phyloP scores from a whole-genome alignment of 2,329 filamentous ascomycete species.

The Aplosporella prunicola region DNA sequence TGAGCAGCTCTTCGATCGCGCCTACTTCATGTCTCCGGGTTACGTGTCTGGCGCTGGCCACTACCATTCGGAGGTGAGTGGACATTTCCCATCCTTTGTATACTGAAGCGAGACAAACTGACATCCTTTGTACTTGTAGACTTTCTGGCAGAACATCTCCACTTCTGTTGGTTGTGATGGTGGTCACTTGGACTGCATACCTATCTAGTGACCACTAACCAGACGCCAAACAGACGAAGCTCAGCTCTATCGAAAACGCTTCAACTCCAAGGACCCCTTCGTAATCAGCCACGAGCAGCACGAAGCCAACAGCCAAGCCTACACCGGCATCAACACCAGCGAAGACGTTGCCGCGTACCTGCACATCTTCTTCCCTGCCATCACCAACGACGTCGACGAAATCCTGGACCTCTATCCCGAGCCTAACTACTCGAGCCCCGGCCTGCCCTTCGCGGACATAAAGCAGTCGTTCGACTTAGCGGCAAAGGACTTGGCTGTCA shows the following conservation, averaged over 20 bases:
- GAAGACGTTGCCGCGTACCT: slow-evolving; percentile 25
- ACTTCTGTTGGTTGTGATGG: slow-evolving; percentile 22
- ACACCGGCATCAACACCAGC: slow-evolving; percentile 23
- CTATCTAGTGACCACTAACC: background rate
- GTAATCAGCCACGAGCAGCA: slow-evolving; percentile 30
- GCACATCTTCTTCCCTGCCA: slow-evolving; percentile 25
- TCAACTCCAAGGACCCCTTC: slow-evolving; percentile 28
- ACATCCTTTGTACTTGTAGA: too few relatives aligned
- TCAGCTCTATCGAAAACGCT: slow-evolving; percentile 27
- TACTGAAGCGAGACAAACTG: too few relatives aligned
- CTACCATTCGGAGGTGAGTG: slow-evolving; percentile 22
- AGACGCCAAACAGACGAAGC: slow-evolving; percentile 20
- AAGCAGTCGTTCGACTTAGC: slow-evolving; percentile 28
- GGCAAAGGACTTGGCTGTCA: slow-evolving; percentile 26
- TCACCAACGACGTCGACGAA: slow-evolving; percentile 25
- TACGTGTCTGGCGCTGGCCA: slow-evolving; percentile 30
- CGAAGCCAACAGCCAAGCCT: slow-evolving; percentile 24
- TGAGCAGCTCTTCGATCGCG: slow-evolving; percentile 23
- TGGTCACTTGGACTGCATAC: slow-evolving; percentile 24
- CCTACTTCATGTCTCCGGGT: slow-evolving; percentile 21
- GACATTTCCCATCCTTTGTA: too few relatives aligned
- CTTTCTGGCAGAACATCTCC: slow-evolving; percentile 28
- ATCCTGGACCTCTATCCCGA: slow-evolving; percentile 24
- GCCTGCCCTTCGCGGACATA: slow-evolving; percentile 28
- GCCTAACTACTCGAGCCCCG: slow-evolving; percentile 25